phyloP scores from a whole-genome alignment of 208 protist species.

The Spironucleus salmonicida region DNA sequence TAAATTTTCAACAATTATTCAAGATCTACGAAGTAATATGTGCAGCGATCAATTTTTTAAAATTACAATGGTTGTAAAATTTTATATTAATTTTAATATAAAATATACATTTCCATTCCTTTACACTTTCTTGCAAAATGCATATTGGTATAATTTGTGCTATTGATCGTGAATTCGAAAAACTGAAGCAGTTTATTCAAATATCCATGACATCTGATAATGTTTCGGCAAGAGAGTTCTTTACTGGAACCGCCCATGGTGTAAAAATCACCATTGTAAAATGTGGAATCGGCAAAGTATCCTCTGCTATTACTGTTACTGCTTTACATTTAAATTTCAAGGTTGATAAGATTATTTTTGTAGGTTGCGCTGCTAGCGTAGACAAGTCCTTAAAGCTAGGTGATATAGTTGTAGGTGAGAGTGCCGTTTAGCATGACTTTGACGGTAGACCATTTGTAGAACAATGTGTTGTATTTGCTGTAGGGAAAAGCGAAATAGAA shows the following conservation, averaged over 20 bases:
- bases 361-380: not conserved
- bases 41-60: too few relatives aligned
- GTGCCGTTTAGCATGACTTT: not conserved
- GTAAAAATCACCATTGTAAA: not conserved
- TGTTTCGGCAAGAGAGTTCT: not conserved
- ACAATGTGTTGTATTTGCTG: not conserved
- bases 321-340: not conserved
- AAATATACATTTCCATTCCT: too few relatives aligned
- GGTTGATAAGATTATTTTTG: not conserved
- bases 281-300: constrained; percentile 11
- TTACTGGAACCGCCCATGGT: not conserved
- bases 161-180: not conserved
- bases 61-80: too few relatives aligned
- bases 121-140: too few relatives aligned
- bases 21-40: too few relatives aligned
- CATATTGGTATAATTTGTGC: constrained; percentile 1
- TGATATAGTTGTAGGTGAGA: not conserved
- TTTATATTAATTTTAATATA: too few relatives aligned
- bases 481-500: not conserved
- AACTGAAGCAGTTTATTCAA: not conserved
- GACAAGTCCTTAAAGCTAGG: not conserved
- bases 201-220: not conserved
- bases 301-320: not conserved
- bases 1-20: too few relatives aligned
- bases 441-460: not conserved